These are phyloP conservation scores for peach (Prunus persica) DNA, from an alignment of 306 rosid genomes.

Conservation along the genomic window Prunus_persica_NCBIv2 NC_034014.1:23835001-23835500, in stretches of 20 bases:
- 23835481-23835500: not conserved
- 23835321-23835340: slow-evolving; percentile 95
- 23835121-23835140: not conserved
- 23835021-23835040: slow-evolving; percentile 87
- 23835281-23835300: slow-evolving; percentile 68
- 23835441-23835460: not conserved
- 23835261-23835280: slow-evolving; percentile 51
- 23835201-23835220: slow-evolving; percentile 5
- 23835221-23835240: slow-evolving; percentile 7
- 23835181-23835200: not conserved
- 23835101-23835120: not conserved
- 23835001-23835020: slow-evolving; percentile 98
- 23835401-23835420: slow-evolving; percentile 91
- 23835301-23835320: slow-evolving; percentile 74
- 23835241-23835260: not conserved
- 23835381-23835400: slow-evolving; percentile 90
- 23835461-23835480: slow-evolving; percentile 10
- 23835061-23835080: slow-evolving; percentile 83
- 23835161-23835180: slow-evolving; percentile 4
- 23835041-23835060: slow-evolving; percentile 78
- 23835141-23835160: not conserved
- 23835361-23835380: slow-evolving; percentile 86
- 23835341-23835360: slow-evolving; percentile 68
- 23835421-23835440: slow-evolving; percentile 76
- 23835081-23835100: not conserved